Base-by-base conservation (phyloP, 2,329 filamentous ascomycete species). In the Pyrenochaeta sp. region DNA sequence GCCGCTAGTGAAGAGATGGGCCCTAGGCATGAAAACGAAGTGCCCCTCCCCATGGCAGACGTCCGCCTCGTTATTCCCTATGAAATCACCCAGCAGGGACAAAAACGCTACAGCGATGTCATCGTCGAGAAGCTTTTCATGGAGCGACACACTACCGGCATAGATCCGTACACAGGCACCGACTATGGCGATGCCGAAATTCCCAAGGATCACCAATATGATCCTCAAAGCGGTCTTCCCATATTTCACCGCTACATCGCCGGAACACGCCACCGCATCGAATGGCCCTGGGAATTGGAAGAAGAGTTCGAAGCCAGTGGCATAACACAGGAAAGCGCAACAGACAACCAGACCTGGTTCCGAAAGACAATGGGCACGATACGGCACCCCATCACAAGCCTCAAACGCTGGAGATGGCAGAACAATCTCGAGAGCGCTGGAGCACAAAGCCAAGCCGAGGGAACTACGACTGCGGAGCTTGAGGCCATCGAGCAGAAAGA, bases 51-150 rank as follows among this genome's bases (percentile, higher is more conserved):
- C 52, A 83, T 96, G 70, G 84, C 86, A 34, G 83, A 91, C 60
- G 83, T 98, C 63, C 91, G 92, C 56, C 91, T 97, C 34, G 92
- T 98, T 48, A 88, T 91, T 72, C 88, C 91, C 24, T 82, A 71
- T 52, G 65, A 96, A 52, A 82, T 83, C 15, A 60, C 56, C 8
- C 54, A 58, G 27, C 52, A 58, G 49, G 86, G 95, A 75, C 83
- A 86, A 15, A 66, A 62, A 42, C 57, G 59, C 30, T 86, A 87
- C 72, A 51, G 65, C 40, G 93, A 98, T 74, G 73, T 76, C 51
- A 62, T 78, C 28, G 72, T 77, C 34, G 74, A 78, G 47, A 65
- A 68, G 5, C 49, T 77, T 25, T 30, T 62, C 46, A 62, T 77
- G 67, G 66, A 75, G 58, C 68, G 68, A 49, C 71, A 75, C 59